A percentile compares a stretch with the other conserved stretches of the same genome.
Evolutionary conservation across 352 stramenopile genomes (phyloP).

Genomic region (Pythium plurisporium): DNA sequence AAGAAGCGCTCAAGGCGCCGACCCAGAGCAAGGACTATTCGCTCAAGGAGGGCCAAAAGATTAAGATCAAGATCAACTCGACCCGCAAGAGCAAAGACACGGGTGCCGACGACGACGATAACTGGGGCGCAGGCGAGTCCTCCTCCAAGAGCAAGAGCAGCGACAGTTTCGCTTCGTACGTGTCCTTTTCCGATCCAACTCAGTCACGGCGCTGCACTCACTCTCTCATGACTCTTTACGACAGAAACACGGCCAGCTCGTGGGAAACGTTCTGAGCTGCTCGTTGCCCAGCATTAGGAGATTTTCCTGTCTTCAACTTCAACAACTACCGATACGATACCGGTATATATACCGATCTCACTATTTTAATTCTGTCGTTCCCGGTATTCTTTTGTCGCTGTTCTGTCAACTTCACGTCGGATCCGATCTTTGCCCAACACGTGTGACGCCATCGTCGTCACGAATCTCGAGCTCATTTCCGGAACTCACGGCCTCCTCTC

Average conservation of each 20-base stretch:
- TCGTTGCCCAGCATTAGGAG: background rate
- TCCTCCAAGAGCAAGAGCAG: conserved; percentile 25
- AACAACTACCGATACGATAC: conserved; percentile 14
- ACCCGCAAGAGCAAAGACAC: conserved; percentile 48
- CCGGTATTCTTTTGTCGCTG: background rate
- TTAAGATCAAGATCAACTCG: conserved; percentile 82
- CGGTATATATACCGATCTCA: conserved; percentile 5
- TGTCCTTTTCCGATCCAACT: too few species aligned
- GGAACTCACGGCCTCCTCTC: background rate
- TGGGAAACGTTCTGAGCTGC: conserved; percentile 59
- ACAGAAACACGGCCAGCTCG: conserved; percentile 26
- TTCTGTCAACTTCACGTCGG: conserved; percentile 14
- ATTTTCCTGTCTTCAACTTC: background rate
- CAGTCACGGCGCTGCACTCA: too few species aligned
- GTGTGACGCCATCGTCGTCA: conserved; percentile 7
- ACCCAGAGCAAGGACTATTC: conserved; percentile 81
- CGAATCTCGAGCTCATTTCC: background rate
- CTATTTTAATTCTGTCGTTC: conserved; percentile 8
- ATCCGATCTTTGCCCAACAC: conserved; percentile 14
- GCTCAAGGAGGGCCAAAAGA: conserved; percentile 91
- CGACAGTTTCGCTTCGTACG: conserved; percentile 24
- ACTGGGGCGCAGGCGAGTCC: conserved; percentile 17
- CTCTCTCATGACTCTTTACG: background rate
- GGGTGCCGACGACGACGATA: conserved; percentile 30
- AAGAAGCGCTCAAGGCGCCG: conserved; percentile 31